Base-by-base conservation (phyloP, 2,329 filamentous ascomycete genomes). In the Pseudocercospora cruenta region DNA sequence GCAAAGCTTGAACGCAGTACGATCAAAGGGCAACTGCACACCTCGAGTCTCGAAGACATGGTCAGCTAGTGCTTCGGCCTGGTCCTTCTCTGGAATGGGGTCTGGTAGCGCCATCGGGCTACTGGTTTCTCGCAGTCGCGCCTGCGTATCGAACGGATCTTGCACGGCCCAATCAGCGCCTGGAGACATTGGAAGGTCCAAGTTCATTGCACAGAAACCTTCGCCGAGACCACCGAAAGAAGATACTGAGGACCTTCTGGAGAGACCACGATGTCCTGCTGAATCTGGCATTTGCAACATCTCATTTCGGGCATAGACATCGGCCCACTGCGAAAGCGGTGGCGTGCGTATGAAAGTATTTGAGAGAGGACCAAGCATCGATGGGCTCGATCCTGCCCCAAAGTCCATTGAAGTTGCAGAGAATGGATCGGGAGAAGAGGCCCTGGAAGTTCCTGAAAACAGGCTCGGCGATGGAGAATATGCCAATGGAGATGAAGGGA, bases 371-470 rank as follows among this genome's bases (percentile, higher is more conserved):
- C 47, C 51, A 28, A 68, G 60, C 63, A 64, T 61, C 6, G 43
- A 22, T 28, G 59, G 31, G n/a, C 58, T 31, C 31, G 60, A 9
- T 19, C 36, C 53, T 24, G 39, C 19, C 12, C 57, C 62, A 28
- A 63, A 67, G 54, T 67, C 62, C 21, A 51, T n/a, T 4, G 67
- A 65, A 6, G 61, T 60, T 1, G 65, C 53, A 4, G 67, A 64
- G 45, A 69, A 63, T 16, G 63, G 62, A 62, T 69, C 65, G 36
- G 67, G 67, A 2, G 67, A 65, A 9, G 63, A 67, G 2, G 67
- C 67, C 24, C 65, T 49, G 3, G 67, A 63, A 7, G 67, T 69
- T 2, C 65, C 67, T 7, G 65, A 67, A 45, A 65, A 67, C 16
- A 69, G 45, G 47, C 67, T 69, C 3, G 67, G 65, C 22, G 63